Percentiles rank a stretch among this genome's conserved stretches.
phyloP scores from a whole-genome alignment of 257 asterid species.

The Anisodus tanguticus region DNA sequence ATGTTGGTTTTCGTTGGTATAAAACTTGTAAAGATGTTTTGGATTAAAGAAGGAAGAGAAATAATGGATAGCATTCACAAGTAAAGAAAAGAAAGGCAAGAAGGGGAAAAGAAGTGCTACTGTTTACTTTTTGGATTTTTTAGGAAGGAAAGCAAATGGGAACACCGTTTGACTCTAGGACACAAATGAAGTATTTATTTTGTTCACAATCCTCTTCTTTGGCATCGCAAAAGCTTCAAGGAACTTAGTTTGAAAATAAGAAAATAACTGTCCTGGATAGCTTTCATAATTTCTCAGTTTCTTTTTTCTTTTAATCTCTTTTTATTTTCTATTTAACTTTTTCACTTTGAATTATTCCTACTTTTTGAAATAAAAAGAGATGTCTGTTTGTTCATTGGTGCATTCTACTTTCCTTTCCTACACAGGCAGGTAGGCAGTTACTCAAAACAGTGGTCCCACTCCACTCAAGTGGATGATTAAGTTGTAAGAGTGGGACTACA shows the following conservation, averaged over 20 bases:
- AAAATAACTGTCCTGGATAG: not conserved
- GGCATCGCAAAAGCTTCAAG: conserved; percentile 19
- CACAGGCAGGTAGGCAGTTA: conserved; percentile 14
- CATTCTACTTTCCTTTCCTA: conserved; percentile 7
- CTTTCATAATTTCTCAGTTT: not conserved
- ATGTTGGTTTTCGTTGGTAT: too few species aligned
- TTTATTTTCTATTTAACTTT: not conserved
- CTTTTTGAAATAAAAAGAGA: not conserved
- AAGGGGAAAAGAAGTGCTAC: too few species aligned
- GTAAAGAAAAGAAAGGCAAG: too few species aligned
- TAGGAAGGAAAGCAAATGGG: too few species aligned
- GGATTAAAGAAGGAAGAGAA: too few species aligned
- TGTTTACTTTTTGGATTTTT: too few species aligned
- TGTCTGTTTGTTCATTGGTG: not conserved
- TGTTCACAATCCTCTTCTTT: not conserved
- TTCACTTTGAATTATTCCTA: conserved; percentile 1
- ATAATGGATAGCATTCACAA: too few species aligned
- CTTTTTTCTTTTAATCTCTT: conserved; percentile 8
- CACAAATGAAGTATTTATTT: not conserved
- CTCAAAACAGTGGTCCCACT: not conserved
- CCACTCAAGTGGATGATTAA: conserved; percentile 15
- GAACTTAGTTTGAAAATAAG: not conserved
- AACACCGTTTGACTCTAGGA: too few species aligned
- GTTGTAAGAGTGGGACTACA: not conserved
- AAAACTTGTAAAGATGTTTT: too few species aligned